Base-by-base conservation (phyloP, 768 basidiomycete genomes). In the Dacryopinax primogenitus region DNA sequence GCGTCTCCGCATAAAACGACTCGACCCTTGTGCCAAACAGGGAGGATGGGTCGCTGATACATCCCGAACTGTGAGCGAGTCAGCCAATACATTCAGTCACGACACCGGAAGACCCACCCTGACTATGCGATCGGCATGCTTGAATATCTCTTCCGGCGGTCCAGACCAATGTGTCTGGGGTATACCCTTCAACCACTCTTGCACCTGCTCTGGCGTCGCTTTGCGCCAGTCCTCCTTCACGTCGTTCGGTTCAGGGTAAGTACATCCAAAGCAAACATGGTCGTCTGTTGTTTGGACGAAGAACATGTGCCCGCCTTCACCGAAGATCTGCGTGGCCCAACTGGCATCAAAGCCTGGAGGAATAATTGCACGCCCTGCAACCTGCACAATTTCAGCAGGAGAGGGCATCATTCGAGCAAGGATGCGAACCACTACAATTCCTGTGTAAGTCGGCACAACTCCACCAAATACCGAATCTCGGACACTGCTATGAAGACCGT, bases 1-100 rank as follows among this genome's bases (percentile, higher is more conserved):
- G 78, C 78, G 68, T 80, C 79, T 3, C 79, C 79, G 13, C 79
- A 71, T 35, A 80, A 73, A 7, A 78, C 73, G 12, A 79, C 76
- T 12, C 78, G 73, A 26, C 76, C 77, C 35, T 74, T 72, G 67
- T 78, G 75, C 79, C 79, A 80, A 2, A 73, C 69, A 33, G 70
- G 66, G 30, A 79, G 68, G 45, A 77, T 76, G 7, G 77, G 76
- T 23, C 79, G 77, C 67, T 78, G 78, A 66, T 80, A 80, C 61
- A 79, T 63, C 4, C 78, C 79, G 66, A 74, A 79, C 77, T 79
- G 33, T 21, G 36, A 23, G 13, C n/a, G 30, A 33, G 21, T n/a
- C n/a, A n/a, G n/a, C n/a, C n/a, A n/a, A n/a, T n/a, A n/a, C n/a
- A n/a, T n/a, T n/a, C n/a, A n/a, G n/a, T n/a, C n/a, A n/a, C n/a